Conservation (phyloP, 495 filamentous ascomycete species). For the Trichoderma reesei region DNA sequence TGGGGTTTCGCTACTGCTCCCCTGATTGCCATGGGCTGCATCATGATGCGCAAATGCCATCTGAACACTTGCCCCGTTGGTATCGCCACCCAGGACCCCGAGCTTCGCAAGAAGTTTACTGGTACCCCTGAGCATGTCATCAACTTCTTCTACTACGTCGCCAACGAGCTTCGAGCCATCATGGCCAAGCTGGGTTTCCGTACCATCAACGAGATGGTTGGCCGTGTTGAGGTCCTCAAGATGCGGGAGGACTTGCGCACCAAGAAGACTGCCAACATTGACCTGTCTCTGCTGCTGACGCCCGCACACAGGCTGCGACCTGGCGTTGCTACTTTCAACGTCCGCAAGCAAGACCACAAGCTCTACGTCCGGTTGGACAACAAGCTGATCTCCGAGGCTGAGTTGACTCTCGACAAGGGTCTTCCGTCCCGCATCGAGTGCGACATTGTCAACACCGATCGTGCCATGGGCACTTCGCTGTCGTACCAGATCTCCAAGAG, state of each 20-base stretch:
- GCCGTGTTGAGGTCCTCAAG: conserved; percentile 78
- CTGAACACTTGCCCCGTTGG: conserved; percentile 91
- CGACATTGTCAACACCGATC: conserved; percentile 97
- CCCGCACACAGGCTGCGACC: conserved; percentile 94
- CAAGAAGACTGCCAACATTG: conserved; percentile 85
- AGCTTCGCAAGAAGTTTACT: conserved; percentile 88
- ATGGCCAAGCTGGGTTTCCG: conserved; percentile 96
- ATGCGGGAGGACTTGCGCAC: conserved; percentile 83
- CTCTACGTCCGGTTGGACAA: conserved; percentile 94
- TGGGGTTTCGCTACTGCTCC: conserved; percentile 98
- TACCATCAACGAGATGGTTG: conserved; percentile 98
- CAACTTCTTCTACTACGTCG: conserved; percentile 99
- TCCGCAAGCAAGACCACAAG: conserved; percentile 94
- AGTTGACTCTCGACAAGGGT: conserved; percentile 93
- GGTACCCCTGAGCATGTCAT: conserved; percentile 97
- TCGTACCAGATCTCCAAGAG: conserved; percentile 94
- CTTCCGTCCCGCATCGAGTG: conserved; percentile 92
- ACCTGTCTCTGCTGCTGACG: conserved; percentile 90
- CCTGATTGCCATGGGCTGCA: conserved; percentile 94
- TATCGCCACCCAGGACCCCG: conserved; percentile 93
- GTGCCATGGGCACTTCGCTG: conserved; percentile 85
- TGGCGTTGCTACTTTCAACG: conserved; percentile 96
- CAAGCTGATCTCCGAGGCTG: conserved; percentile 95
- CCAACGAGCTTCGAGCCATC: conserved; percentile 95
- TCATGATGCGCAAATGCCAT: conserved; percentile 80